Base-by-base conservation (phyloP, 73 alveolate species). In the Tetrahymena malaccensis region DNA sequence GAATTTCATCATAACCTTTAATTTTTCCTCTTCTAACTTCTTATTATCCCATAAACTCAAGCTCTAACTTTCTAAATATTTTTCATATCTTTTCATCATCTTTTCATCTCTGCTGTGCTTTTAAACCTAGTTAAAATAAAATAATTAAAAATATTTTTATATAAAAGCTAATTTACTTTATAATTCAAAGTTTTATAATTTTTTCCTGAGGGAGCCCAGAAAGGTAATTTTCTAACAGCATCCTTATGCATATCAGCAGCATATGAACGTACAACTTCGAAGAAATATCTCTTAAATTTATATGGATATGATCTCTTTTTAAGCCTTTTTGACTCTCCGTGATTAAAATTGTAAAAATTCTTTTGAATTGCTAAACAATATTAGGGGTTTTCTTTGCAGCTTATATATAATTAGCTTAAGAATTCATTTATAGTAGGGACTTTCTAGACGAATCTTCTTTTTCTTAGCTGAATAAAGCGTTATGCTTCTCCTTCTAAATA, bases 1-100 rank as follows among this genome's bases (percentile, higher is more conserved):
- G 84, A 96, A 95, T 37, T 98, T 96, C 99, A 99, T 99, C 96
- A 98, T 96, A 10, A 99, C 98, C 58, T 98, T 96, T 43, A 95
- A 96, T 94, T 97, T 96, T 35, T 96, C 97, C 38, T 97, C 96
- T 50, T 93, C 93, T 94, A 97, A 95, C 57, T 96, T 98, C 43
- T 94, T 96, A 35, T 96, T 43, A 33, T 97, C 95, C 98, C 98
- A 97, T 22, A 95, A 70, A 31, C 89, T 31, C 17, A 70, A 70
- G 43, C 89, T 94, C 50, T 93, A 89, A n/a, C 95, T 95, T 44
- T 93, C 55, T 34, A 70, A 93, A 27, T 93, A 85, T 70, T 95
- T 56, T 17, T 93, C 95, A 44, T 34, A 43, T 11, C 93, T 34
- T 89, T 43, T 43, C 93, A 85, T 40, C 85, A 84, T 93, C 55